Evolutionary conservation across 345 rosid genomes (phyloP).

Genomic region (Cardamine chenopodiifolia): DNA sequence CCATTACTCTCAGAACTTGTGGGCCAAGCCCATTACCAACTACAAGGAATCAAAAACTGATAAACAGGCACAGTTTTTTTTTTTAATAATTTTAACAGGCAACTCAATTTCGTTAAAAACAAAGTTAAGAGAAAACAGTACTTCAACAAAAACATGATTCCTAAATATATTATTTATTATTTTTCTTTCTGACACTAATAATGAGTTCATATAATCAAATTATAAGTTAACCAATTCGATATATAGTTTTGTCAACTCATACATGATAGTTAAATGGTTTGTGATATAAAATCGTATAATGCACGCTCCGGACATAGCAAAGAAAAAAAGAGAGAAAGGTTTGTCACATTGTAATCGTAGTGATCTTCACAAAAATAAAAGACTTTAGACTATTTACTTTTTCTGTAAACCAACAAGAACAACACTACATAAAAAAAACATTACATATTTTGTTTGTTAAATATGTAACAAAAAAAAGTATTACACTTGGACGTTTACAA

Average conservation of each 20-base stretch:
- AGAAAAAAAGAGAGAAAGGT: neutral
- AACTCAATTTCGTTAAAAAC: neutral
- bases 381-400: neutral
- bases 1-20: neutral
- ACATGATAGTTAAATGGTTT: too few species aligned
- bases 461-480: neutral
- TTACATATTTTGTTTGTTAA: neutral
- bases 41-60: neutral
- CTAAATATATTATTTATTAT: neutral
- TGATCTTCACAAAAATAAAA: neutral
- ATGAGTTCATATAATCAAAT: too few species aligned
- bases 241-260: too few species aligned
- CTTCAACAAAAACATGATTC: neutral
- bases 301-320: neutral
- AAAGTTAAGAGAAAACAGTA: neutral
- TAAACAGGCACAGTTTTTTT: neutral
- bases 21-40: slow-evolving; percentile 23
- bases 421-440: slow-evolving; percentile 11
- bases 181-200: too few species aligned
- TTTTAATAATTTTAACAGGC: neutral
- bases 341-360: neutral
- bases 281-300: too few species aligned
- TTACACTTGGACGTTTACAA: too few species aligned
- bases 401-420: neutral
- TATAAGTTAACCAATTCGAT: too few species aligned